phyloP scores from a whole-genome alignment of 1,284 basidiomycete genomes.

The Amylostereum chailletii region DNA sequence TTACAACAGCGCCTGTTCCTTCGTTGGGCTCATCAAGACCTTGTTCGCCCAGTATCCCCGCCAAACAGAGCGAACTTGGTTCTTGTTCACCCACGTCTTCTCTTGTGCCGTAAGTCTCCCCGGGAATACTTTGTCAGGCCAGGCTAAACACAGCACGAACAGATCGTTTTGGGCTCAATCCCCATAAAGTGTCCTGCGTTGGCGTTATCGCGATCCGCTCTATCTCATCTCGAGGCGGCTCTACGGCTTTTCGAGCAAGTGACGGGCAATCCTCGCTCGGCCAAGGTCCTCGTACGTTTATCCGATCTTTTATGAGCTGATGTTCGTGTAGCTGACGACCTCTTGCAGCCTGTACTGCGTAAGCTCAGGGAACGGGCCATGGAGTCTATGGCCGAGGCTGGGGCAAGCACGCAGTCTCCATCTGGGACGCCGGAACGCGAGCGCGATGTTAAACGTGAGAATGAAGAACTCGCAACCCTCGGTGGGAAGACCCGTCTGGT shows the following conservation, averaged over 20 bases:
- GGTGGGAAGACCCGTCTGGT: slow-evolving; percentile 56
- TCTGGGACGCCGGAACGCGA: slow-evolving; percentile 18
- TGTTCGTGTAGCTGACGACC: neutral
- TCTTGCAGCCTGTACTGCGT: slow-evolving; percentile 44
- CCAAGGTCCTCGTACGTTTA: slow-evolving; percentile 48
- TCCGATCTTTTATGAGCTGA: neutral
- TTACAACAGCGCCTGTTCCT: slow-evolving; percentile 58
- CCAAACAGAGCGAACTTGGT: slow-evolving; percentile 64
- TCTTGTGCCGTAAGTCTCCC: slow-evolving; percentile 52
- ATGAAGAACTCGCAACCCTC: slow-evolving; percentile 48
- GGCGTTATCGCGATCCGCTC: slow-evolving; percentile 51
- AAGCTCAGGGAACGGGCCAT: slow-evolving; percentile 44
- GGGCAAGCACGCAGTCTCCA: slow-evolving; percentile 8
- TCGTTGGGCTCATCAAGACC: slow-evolving; percentile 54
- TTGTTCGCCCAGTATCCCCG: slow-evolving; percentile 56
- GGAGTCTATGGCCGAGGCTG: slow-evolving; percentile 16
- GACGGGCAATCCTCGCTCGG: slow-evolving; percentile 39
- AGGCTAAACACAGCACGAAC: neutral
- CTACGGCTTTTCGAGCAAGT: slow-evolving; percentile 48
- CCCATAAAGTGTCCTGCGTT: slow-evolving; percentile 50
- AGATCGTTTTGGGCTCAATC: slow-evolving; percentile 66
- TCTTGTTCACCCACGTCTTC: slow-evolving; percentile 64
- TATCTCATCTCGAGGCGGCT: slow-evolving; percentile 54
- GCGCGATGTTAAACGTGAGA: slow-evolving; percentile 39
- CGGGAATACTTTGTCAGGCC: slow-evolving; percentile 2